Evolutionary conservation across 805 yeast species (phyloP), one percentile per base, ranked within the genome.

Genomic region (Candida morakotiae): DNA sequence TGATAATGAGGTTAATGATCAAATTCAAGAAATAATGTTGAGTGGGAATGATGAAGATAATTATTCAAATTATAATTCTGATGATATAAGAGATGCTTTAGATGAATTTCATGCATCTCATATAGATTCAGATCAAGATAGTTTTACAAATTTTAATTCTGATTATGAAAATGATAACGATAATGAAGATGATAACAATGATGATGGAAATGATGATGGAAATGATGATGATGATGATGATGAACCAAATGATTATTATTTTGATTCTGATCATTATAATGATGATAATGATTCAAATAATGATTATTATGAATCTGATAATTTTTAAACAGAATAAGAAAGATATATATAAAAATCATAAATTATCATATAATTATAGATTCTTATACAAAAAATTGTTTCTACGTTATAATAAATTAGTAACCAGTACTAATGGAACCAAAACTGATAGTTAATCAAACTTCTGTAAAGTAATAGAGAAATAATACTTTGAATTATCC

Each of bases 61-160:
- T 27, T 36, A 10, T 30, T 28, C 10, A 14, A 18, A 28, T 24
- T 28, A 33, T 20, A 37, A 46, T 31, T 43, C 43, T 25, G 52
- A 39, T 9, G 59, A 52, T 34, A 38, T 57, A 15, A 48, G 47
- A 10, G 48, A 53, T 19, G 62, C 64, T 1, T 38, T 58, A 17
- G 52, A 58, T 17, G 51, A 45, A 19, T 55, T 57, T 35, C 51
- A 53, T 26, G 31, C 23, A 3, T 18, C 29, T 3, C 30, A 25
- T 26, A 9, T 15, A 19, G 27, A 30, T 4, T 28, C 29, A 5
- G 14, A 28, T 23, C 28, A 25, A 13, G 39, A 35, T 19, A 13
- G 16, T 10, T 18, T 26, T 26, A 16, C 26, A 8, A 11, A 11
- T 16, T n/a, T 15, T 9, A 23, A 35, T 3, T 22, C 18, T 9